Evolutionary conservation across 164 flowering plant species (phyloP), one percentile per base, ranked within the genome.

Genomic region (Vitis riparia): DNA sequence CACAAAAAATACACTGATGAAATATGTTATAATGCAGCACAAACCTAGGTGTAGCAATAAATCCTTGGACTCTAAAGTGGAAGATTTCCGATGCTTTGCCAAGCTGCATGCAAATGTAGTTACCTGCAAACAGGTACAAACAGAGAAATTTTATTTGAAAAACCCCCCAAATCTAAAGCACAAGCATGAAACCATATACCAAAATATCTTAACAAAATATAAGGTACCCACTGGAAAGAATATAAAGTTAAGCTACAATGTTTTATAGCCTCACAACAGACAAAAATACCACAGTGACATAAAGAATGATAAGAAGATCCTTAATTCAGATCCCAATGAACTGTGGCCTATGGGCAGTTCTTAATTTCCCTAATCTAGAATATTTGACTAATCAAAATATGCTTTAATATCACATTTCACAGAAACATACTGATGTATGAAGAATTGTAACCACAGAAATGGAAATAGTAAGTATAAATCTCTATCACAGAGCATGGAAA

Each of bases 11-110:
- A 37, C 44, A 37, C 44, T 37, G 44, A 37, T 30, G 32, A 19
- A 44, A 47, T 49, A 17, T 59, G 8, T 19, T 17, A 59, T 12
- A 17, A 53, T 44, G 56, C 55, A 68, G 66, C 56, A 79, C 90
- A 75, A 30, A 95, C 99, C 99, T 78, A 93, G 71, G 80, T 95
- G 98, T 59, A 95, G 85, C 70, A 93, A 67, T 55, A 95, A 65
- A 85, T 95, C 99, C 82, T 91, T 95, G 80, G 98, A 75, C 76
- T 95, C 99, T 67, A 95, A 77, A 52, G 87, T 90, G 63, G 97
- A 85, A 30, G 98, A 91, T 75, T 95, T 95, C 65, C 99, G 81
- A 83, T 95, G 99, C 76, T 95, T 95, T 50, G 98, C 99, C 86
- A 95, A 83, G 71, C 71, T 87, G 87, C 94, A 90, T 7, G 97